Percentiles rank a stretch among this genome's conserved stretches.
Conservation (phyloP, 306 rosid species). For the Adenanthera pavonina region DNA sequence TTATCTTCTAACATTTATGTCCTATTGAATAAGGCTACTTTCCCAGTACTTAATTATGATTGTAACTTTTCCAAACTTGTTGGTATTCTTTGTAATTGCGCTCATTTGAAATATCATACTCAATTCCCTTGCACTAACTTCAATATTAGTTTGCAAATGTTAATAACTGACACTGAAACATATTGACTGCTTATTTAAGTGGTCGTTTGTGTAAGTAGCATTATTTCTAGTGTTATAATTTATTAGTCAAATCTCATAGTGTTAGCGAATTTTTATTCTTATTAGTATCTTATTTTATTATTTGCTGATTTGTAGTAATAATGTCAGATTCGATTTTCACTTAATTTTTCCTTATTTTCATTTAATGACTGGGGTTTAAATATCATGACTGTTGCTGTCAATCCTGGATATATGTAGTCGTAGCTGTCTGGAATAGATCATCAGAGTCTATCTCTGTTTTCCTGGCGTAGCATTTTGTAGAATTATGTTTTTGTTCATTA, state of each 20-base stretch:
- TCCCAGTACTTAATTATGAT: neutral
- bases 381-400: no score
- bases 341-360: no score
- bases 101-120: neutral
- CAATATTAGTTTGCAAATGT: neutral
- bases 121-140: neutral
- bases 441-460: no score
- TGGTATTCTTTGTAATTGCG: neutral
- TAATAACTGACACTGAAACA: neutral
- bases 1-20: constrained; percentile 2
- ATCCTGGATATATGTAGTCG: no score
- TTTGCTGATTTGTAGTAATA: no score
- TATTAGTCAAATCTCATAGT: neutral
- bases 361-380: no score
- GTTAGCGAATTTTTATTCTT: no score
- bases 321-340: no score
- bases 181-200: neutral
- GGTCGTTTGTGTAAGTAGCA: neutral
- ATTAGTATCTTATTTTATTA: no score
- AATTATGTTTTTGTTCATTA: neutral
- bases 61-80: neutral
- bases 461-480: neutral
- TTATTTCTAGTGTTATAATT: neutral
- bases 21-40: neutral
- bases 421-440: no score